Evolutionary conservation across 352 stramenopile species (phyloP).

Genomic region (Phytophthora litchii): DNA sequence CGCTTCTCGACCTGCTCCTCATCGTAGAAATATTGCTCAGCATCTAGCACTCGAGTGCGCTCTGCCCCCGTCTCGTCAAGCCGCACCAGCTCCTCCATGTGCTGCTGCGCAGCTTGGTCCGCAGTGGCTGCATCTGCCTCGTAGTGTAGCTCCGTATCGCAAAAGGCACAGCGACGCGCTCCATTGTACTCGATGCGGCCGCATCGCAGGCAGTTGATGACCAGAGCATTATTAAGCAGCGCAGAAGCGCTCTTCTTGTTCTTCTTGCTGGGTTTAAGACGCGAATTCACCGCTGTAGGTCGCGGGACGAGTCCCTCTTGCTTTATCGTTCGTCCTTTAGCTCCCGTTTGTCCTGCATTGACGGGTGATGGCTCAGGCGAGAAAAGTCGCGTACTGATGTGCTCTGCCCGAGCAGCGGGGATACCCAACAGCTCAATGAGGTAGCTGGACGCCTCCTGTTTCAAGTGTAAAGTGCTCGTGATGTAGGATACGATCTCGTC

Average conservation of each 20-base stretch:
- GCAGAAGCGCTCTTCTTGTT: constrained; percentile 38
- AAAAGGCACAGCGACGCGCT: constrained; percentile 59
- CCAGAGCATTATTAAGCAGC: constrained; percentile 55
- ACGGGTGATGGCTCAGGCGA: constrained; percentile 9
- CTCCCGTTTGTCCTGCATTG: neutral
- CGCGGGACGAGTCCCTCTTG: constrained; percentile 50
- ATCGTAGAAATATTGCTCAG: constrained; percentile 43
- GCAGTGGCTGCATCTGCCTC: constrained; percentile 39
- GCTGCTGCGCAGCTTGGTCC: constrained; percentile 42
- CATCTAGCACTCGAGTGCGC: constrained; percentile 56
- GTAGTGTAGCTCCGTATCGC: constrained; percentile 61
- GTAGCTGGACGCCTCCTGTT: constrained; percentile 57
- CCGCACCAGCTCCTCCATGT: constrained; percentile 64
- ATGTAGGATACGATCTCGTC: constrained; percentile 73
- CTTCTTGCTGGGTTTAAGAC: constrained; percentile 48
- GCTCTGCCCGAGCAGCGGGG: constrained; percentile 43
- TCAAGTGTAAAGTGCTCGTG: constrained; percentile 47
- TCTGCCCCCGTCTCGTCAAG: constrained; percentile 51
- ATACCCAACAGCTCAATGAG: constrained; percentile 75
- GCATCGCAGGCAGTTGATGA: constrained; percentile 79
- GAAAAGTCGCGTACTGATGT: constrained; percentile 60
- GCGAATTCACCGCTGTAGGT: constrained; percentile 47
- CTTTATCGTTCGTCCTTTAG: constrained; percentile 6
- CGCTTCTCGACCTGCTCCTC: constrained; percentile 32
- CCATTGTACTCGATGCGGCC: constrained; percentile 72